phyloP scores from a whole-genome alignment of 768 basidiomycete genomes.

The Cyclocybe cylindracea region DNA sequence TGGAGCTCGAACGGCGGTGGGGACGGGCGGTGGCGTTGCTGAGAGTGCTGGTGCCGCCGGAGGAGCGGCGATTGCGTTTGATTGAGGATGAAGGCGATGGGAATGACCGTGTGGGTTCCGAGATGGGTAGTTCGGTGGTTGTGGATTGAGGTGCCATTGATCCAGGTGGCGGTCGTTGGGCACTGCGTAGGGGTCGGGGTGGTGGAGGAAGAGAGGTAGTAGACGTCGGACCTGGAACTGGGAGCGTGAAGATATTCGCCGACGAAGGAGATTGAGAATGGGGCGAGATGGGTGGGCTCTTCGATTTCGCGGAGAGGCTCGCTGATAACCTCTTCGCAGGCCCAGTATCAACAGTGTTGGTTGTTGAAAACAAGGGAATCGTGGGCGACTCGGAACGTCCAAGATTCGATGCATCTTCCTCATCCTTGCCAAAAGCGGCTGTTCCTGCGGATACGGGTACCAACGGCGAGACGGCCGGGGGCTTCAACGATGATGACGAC shows the following conservation, averaged over 20 bases:
- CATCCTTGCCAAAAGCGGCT: constrained; percentile 8
- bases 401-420: neutral
- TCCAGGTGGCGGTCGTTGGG: constrained; percentile 20
- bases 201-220: constrained; percentile 27
- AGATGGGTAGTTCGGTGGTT: neutral
- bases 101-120: neutral
- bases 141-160: constrained; percentile 1
- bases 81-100: neutral
- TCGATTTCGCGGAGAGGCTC: constrained; percentile 4
- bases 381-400: constrained; percentile 35
- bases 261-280: neutral
- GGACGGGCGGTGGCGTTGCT: constrained; percentile 16
- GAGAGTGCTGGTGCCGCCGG: constrained; percentile 19
- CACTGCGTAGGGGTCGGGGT: constrained; percentile 27
- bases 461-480: neutral
- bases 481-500: neutral
- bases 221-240: neutral
- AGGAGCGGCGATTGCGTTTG: constrained; percentile 18
- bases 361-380: constrained; percentile 53
- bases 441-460: neutral
- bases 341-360: constrained; percentile 48
- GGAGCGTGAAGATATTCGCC: neutral
- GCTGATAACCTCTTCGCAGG: constrained; percentile 5
- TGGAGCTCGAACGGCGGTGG: constrained; percentile 20
- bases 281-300: constrained; percentile 3